phyloP scores from a whole-genome alignment of 352 stramenopile species.

The Phytopythium kandeliae region DNA sequence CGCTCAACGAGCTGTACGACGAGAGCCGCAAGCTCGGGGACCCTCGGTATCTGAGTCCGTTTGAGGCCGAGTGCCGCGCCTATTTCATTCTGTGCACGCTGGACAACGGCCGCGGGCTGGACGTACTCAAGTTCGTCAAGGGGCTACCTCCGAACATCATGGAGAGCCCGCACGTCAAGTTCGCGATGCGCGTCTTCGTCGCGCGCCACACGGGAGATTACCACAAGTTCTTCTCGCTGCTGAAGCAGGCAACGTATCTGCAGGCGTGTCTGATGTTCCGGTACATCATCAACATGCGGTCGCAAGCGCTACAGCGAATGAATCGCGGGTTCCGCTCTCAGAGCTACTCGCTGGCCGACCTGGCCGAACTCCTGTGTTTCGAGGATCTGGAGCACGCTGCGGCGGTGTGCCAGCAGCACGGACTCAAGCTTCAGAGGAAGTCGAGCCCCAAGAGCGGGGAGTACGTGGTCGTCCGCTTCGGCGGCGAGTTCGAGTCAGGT shows the following conservation, averaged over 20 bases:
- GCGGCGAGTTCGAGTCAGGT: conserved; percentile 76
- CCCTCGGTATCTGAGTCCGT: conserved; percentile 59
- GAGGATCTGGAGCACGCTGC: conserved; percentile 72
- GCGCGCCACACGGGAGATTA: conserved; percentile 83
- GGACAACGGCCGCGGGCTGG: conserved; percentile 75
- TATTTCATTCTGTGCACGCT: conserved; percentile 86
- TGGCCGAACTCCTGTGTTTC: conserved; percentile 74
- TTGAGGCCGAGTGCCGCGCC: conserved; percentile 76
- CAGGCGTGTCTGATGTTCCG: conserved; percentile 80
- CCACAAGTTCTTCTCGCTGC: conserved; percentile 73
- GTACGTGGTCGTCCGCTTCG: conserved; percentile 60
- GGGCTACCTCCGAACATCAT: conserved; percentile 48
- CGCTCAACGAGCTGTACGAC: conserved; percentile 84
- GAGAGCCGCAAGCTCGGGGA: conserved; percentile 67
- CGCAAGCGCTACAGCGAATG: conserved; percentile 67
- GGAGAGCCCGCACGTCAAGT: conserved; percentile 72
- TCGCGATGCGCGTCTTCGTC: conserved; percentile 84
- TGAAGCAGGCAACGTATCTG: conserved; percentile 71
- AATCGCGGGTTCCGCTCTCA: conserved; percentile 73
- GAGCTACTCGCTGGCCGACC: conserved; percentile 50
- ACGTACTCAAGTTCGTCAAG: conserved; percentile 87
- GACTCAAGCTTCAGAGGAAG: conserved; percentile 45
- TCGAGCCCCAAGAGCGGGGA: conserved; percentile 35
- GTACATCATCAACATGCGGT: conserved; percentile 76
- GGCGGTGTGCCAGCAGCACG: conserved; percentile 59